Evolutionary conservation across 148 eudicot species (phyloP).

Genomic region (Rhododendron ferrugineum): DNA sequence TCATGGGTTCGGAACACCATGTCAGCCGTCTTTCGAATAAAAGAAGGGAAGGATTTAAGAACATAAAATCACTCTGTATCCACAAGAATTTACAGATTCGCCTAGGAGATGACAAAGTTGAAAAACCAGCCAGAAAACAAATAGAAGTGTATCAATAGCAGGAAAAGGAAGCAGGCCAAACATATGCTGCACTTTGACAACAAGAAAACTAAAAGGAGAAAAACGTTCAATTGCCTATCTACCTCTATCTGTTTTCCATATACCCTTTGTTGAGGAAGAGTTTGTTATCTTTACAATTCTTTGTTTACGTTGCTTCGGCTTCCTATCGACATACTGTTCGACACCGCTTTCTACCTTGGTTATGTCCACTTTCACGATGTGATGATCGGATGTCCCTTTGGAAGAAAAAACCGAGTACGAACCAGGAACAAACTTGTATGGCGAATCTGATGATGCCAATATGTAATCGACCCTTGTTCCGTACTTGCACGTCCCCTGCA

Average conservation of each 20-base stretch:
- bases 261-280: slow-evolving; percentile 46
- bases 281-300: slow-evolving; percentile 47
- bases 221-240: neutral
- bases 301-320: slow-evolving; percentile 32
- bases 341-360: slow-evolving; percentile 25
- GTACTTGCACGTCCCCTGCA: slow-evolving; percentile 92
- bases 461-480: slow-evolving; percentile 89
- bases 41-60: too few relatives aligned
- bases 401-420: slow-evolving; percentile 90
- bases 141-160: neutral
- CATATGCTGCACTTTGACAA: neutral
- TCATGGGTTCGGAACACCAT: neutral
- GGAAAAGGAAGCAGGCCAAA: neutral
- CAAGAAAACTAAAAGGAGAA: neutral
- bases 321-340: slow-evolving; percentile 34
- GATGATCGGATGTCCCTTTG: slow-evolving; percentile 95
- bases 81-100: neutral
- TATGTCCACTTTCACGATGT: slow-evolving; percentile 79
- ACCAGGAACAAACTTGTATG: slow-evolving; percentile 78
- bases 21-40: neutral
- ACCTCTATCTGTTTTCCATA: slow-evolving; percentile 45
- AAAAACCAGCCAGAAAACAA: neutral
- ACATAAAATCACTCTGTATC: neutral
- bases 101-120: neutral
- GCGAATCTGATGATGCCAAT: slow-evolving; percentile 51